Base-by-base conservation (phyloP, 352 stramenopile species). In the Globisporangium mamillatum region DNA sequence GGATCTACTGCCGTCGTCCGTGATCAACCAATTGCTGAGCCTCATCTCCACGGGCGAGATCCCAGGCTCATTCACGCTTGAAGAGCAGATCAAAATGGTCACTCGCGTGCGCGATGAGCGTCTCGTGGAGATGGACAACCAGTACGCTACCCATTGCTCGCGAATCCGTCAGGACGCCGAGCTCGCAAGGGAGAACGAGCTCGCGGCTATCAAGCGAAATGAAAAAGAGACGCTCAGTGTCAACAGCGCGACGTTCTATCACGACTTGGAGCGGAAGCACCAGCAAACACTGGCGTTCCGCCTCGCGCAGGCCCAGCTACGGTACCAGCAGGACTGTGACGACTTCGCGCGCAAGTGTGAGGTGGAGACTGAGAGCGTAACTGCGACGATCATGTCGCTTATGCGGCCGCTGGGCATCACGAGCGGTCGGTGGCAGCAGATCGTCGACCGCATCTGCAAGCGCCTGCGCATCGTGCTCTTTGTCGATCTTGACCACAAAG, bases 321-420 rank as follows among this genome's bases (percentile, higher is more conserved):
- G 80, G 5, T 79, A 82, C 65, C 80, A 92, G 34, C 84, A 92
- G 25, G 81, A 92, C 32, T 72, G 67, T 6, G 84, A 92, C 22
- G 84, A 92, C 53, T 79, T 86, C 48, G 48, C 79, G 22, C 75
- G 84, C 4, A 70, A 72, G 46, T 79, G 80, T 14, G 82, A 92
- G 70, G 84, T 92, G 5, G 84, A 92, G 60, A 92, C 76, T 12
- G 84, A 92, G 68, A 91, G 78, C 32, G 75, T 91, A 8, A 86
- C 80, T 6, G 77, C 82, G 4, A 92, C 79, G 3, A 88, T 92
- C 69, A 92, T 92, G 84, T 85, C 84, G 12, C 67, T 92, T 12
- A 92, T 89, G 64, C 77, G 84, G 22, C 84, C 84, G 14, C 67
- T 92, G 1, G 84, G 84, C 6, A 85, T 89, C 12, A 91, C 82